Conservation (phyloP, 441 rosid species). For the Gossypium davidsonii region DNA sequence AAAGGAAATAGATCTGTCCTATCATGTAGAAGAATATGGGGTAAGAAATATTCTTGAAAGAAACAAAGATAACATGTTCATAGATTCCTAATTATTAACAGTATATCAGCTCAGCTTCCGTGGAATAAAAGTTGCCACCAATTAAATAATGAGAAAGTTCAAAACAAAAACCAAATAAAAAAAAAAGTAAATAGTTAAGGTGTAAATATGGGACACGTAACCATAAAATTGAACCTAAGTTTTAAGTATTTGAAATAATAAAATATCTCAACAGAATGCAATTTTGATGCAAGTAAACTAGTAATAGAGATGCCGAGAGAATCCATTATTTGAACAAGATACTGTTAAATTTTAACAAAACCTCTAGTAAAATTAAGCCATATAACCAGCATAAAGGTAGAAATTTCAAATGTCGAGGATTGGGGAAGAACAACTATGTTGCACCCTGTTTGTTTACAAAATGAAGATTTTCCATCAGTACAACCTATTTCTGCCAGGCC, state of each 20-base stretch:
- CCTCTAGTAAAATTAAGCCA: not conserved
- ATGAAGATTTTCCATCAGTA: not conserved
- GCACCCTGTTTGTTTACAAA: not conserved
- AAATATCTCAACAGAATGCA: not conserved
- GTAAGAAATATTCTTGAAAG: not conserved
- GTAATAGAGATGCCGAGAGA: not conserved
- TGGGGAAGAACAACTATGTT: not conserved
- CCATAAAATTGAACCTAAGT: not conserved
- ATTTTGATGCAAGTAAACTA: not conserved
- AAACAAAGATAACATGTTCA: not conserved
- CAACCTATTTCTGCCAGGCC: not conserved
- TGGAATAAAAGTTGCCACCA: not conserved
- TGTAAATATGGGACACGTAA: not conserved
- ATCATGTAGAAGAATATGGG: not conserved
- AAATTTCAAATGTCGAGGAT: not conserved
- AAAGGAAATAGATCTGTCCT: conserved; percentile 4
- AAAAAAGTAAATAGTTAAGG: not conserved
- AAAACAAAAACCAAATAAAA: not conserved
- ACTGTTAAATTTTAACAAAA: not conserved
- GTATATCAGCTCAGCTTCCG: not conserved
- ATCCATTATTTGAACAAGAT: not conserved
- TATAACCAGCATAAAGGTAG: not conserved
- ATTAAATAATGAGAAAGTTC: not conserved
- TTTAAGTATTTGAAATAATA: not conserved
- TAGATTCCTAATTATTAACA: not conserved